Evolutionary conservation across 1,284 basidiomycete genomes (phyloP), one percentile per base, ranked within the genome.

Genomic region (Moesziomyces globuligerus): DNA sequence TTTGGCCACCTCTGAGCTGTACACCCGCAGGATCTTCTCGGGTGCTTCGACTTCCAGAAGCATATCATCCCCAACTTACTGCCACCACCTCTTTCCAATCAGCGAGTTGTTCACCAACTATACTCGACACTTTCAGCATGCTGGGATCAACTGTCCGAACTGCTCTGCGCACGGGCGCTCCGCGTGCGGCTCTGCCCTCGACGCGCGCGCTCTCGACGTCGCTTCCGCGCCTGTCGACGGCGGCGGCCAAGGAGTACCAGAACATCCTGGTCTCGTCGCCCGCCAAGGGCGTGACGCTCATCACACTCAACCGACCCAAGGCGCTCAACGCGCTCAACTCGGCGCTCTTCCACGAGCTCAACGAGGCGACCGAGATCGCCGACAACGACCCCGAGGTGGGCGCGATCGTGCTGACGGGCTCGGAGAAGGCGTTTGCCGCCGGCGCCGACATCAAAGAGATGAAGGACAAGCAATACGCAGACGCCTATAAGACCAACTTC

Each of bases 291-390:
- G 93, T 98, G 48, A 87, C 89, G 9, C 90, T 97, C 74, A 89
- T 99, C 83, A 93, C 91, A 15, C 87, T 99, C 79, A 97, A 99
- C 86, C 88, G 95, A 54, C 95, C 96, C 47, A 97, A 96, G 81
- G 93, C 93, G 23, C 87, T 98, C 76, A 98, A 98, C 83, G 84
- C 84, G 5, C 82, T 85, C 67, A 84, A 83, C 72, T 83, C 83
- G 26, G 73, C 78, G 28, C 81, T 85, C 24, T 84, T 85, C 70
- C 59, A 74, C 50, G 95, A 96, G 36, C 86, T 98, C 62, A 91
- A 88, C 78, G 87, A 89, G 10, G 90, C 91, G 8, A 89, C 90
- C 5, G 91, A 93, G 78, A 85, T 84, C 39, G 93, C 95, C 76
- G 86, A 88, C 34, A 84, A 85, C 10, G 74, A 81, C 39, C 50